Evolutionary conservation across 2,329 filamentous ascomycete species (phyloP), one percentile per base, ranked within the genome.

Genomic region (Bipolaris bicolor): DNA sequence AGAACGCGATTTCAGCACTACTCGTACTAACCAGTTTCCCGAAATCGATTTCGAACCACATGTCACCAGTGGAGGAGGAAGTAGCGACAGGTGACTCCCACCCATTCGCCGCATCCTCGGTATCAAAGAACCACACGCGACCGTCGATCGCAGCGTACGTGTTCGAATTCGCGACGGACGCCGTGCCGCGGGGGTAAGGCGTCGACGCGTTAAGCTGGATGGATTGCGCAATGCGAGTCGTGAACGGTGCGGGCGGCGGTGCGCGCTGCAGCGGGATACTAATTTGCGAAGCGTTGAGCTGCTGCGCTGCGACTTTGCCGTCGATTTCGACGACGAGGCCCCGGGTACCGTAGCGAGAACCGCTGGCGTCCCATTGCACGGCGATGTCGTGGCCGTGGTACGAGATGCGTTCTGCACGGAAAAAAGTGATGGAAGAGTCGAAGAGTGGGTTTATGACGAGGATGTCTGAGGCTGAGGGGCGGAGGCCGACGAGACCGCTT

Each of bases 381-480:
- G 75, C 72, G 20, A 81, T 62, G 11, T 75, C 71, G 51, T 76
- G 74, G 3, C 79, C 79, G 58, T 81, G 78, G 60, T 81, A 81
- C 3, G 74, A 56, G 13, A 80, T 70, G 18, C 73, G 66, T 53
- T 80, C 77, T 1, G 75, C 71, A 6, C 78, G 76, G 71, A 80
- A 81, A 63, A 76, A 80, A 0, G 67, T 60, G 2, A 80, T 69
- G 13, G 67, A 63, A 0, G 66, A 61, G n/a, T 73, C 70, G 0
- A 75, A 70, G 1, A 78, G 67, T 0, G 79, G 78, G 52, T 78
- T 78, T 16, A 81, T 72, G 51, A 79, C 77, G 1, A 81, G 68
- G 0, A 71, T 63, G 54, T 79, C 69, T 31, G 78, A 73, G 7
- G 71, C 68, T 0, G 72, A 71, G 3, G 79, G 74, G 0, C 78